These are phyloP conservation scores for Scedosporium boydii DNA, from an alignment of 2,329 filamentous ascomycete genomes.

Conservation along the genomic window DNA sequence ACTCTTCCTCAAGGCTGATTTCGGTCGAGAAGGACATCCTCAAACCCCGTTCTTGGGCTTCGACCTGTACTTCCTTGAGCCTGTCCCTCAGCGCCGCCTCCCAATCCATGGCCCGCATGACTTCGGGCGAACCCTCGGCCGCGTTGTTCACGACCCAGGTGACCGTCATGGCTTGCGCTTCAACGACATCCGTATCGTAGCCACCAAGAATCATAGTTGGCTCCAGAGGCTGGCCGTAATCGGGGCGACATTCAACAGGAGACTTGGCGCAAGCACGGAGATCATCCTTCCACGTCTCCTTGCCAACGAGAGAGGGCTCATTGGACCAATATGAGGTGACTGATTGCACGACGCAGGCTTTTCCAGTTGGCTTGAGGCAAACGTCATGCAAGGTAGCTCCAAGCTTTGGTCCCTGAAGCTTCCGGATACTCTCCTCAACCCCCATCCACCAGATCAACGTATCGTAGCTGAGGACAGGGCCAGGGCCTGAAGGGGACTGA, in stretches of 20 bases:
- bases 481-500: conserved; percentile 49
- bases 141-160: conserved; percentile 95
- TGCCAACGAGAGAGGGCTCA: conserved; percentile 50
- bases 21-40: conserved; percentile 92
- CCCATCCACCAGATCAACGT: conserved; percentile 91
- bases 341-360: conserved; percentile 87
- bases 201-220: conserved; percentile 81
- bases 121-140: conserved; percentile 59
- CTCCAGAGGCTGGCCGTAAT: conserved; percentile 81
- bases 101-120: conserved; percentile 77
- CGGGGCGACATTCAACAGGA: conserved; percentile 77
- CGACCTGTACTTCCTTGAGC: conserved; percentile 67
- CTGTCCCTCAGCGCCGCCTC: conserved; percentile 68
- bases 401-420: conserved; percentile 59
- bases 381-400: conserved; percentile 69
- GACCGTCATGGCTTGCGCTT: conserved; percentile 72
- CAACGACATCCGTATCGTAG: conserved; percentile 57
- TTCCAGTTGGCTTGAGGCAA: conserved; percentile 86
- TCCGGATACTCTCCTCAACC: conserved; percentile 68
- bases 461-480: conserved; percentile 79
- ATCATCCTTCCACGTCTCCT: conserved; percentile 60
- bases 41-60: conserved; percentile 69
- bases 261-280: conserved; percentile 66
- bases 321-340: conserved; percentile 81
- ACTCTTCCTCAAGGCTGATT: conserved; percentile 85